Evolutionary conservation across 768 basidiomycete genomes (phyloP).

Genomic region (Collybia sordida): DNA sequence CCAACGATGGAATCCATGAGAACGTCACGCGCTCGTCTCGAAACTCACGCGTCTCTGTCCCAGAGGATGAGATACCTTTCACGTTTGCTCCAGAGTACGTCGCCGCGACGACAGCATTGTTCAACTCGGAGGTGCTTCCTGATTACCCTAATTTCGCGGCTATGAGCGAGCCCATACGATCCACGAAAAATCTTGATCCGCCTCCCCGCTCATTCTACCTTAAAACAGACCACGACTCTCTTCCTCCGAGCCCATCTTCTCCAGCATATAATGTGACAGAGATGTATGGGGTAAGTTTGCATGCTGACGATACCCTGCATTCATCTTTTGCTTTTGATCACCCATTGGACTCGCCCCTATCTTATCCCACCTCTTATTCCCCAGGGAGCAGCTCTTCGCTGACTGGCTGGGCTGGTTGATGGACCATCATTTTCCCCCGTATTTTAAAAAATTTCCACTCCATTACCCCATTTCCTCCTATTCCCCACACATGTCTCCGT

Average conservation of each 20-base stretch:
- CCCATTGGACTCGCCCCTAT: conserved; percentile 9
- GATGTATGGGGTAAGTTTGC: conserved; percentile 6
- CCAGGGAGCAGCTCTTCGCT: conserved; percentile 37
- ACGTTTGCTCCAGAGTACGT: conserved; percentile 34
- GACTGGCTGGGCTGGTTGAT: conserved; percentile 48
- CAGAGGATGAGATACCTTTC: conserved; percentile 34
- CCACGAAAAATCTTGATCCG: conserved; percentile 9
- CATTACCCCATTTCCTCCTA: background rate
- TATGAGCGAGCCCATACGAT: conserved; percentile 8
- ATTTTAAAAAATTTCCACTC: background rate
- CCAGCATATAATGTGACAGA: conserved; percentile 14
- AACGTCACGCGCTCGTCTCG: background rate
- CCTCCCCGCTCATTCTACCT: conserved; percentile 16
- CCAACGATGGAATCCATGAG: background rate
- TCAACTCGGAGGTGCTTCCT: conserved; percentile 31
- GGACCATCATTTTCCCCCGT: background rate
- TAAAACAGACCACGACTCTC: conserved; percentile 11
- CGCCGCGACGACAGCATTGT: conserved; percentile 31
- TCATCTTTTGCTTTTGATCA: conserved; percentile 10
- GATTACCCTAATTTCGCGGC: conserved; percentile 30
- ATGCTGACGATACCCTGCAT: conserved; percentile 9
- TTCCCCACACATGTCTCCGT: background rate
- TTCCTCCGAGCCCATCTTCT: conserved; percentile 15
- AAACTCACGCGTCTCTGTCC: conserved; percentile 9
- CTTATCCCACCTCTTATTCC: conserved; percentile 22